Evolutionary conservation across 2,329 filamentous ascomycete genomes (phyloP).

Genomic region (Cytospora paraplurivora): DNA sequence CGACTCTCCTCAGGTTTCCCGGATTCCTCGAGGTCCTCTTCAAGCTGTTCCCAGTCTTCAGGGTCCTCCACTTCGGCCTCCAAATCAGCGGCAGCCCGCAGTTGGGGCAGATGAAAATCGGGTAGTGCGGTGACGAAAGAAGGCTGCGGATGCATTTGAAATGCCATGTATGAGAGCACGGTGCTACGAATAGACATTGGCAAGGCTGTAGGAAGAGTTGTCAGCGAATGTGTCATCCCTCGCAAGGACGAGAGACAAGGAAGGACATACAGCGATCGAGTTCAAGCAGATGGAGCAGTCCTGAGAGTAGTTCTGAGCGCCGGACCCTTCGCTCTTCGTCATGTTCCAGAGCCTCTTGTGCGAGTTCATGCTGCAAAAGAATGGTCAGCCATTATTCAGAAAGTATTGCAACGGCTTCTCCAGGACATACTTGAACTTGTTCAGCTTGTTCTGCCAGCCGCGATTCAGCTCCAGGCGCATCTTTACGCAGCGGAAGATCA

Average conservation of each 20-base stretch:
- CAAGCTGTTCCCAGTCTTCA: conserved; percentile 63
- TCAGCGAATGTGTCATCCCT: conserved; percentile 19
- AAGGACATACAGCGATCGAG: conserved; percentile 72
- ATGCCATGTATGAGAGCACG: conserved; percentile 98
- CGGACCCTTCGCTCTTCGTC: conserved; percentile 46
- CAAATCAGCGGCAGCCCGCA: conserved; percentile 90
- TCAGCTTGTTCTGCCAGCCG: conserved; percentile 92
- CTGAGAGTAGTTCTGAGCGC: conserved; percentile 66
- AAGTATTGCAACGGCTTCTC: background rate
- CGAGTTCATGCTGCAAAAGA: conserved; percentile 72
- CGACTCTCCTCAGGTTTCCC: conserved; percentile 20
- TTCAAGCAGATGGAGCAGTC: conserved; percentile 97
- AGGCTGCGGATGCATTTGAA: conserved; percentile 95
- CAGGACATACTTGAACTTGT: conserved; percentile 87
- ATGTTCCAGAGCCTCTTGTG: conserved; percentile 86
- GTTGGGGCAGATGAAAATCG: conserved; percentile 97
- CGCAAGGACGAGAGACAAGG: background rate
- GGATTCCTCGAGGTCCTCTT: conserved; percentile 29
- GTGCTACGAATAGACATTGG: conserved; percentile 98
- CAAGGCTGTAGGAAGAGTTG: conserved; percentile 67
- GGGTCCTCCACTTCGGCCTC: conserved; percentile 94
- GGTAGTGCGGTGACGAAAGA: conserved; percentile 76
- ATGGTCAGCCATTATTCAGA: conserved; percentile 11
- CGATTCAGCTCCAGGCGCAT: conserved; percentile 94
- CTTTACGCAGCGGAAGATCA: conserved; percentile 98